Base-by-base conservation (phyloP, 257 asterid species). In the Plectranthus barbatus region DNA sequence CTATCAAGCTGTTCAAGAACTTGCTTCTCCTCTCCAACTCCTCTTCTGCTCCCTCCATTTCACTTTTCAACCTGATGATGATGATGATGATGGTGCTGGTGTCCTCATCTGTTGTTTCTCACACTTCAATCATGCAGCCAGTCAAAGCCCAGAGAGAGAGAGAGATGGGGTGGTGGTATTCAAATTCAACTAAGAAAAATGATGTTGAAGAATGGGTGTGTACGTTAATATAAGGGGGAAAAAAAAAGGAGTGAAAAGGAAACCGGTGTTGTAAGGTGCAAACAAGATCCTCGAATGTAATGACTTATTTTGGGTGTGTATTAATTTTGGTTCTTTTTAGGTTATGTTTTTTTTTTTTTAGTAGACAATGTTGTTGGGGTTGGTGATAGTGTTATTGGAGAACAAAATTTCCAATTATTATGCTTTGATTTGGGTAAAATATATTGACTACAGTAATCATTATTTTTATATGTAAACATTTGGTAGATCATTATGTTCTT, bases 1-100 rank as follows among this genome's bases (percentile, higher is more conserved):
- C 64, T 58, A 91, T 87, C 58, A 91, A 77, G 64, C 91, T 79
- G 77, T 68, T 84, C 83, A 91, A 76, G 86, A 88, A 91, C 72
- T 78, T 84, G 79, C 95, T 91, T 61, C 98, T 87, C 69, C 95
- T 82, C 77, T 91, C 96, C 72, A 91, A 49, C 73, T 91, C 98
- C 53, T 64, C 74, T 64, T 82, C 95, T 39, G 95, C 98, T 73
- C 86, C 88, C 72, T 91, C 95, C 96, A 87, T 91, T 26, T 26
- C 31, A 26, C 31, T 26, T 26, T 26, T 26, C 31, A 26, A 26
- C 31, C 31, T 26, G 31, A 26, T 26, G 31, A 26, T 26, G 31
- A 26, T 26, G 31, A 5, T 26, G 31, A 26, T 26, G 31, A 26
- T 26, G 31, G 5, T 26, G 31, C 3, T 61, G 34, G 33, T 57